These are phyloP conservation scores for Penicillium sp. DNA, from an alignment of 2,329 filamentous ascomycete species.

Conservation along the genomic window DNA sequence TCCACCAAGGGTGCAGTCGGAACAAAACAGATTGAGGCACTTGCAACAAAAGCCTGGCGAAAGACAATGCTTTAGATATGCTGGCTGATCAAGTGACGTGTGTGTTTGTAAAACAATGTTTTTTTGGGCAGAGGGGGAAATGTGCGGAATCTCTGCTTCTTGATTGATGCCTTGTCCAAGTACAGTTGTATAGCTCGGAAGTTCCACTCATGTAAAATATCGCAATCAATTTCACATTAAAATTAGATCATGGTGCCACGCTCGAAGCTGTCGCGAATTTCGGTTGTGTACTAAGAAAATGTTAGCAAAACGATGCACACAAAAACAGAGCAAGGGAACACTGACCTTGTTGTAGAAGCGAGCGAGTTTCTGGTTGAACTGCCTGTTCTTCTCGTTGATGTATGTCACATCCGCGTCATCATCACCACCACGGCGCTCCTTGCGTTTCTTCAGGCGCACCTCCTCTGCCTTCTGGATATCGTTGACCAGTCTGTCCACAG, in stretches of 20 bases:
- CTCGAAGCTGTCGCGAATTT: slow-evolving; percentile 97
- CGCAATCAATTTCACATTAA: slow-evolving; percentile 18
- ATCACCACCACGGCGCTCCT: slow-evolving; percentile 75
- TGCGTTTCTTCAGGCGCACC: slow-evolving; percentile 77
- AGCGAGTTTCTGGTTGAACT: slow-evolving; percentile 96
- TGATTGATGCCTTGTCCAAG: slow-evolving; percentile 2
- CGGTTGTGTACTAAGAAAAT: slow-evolving; percentile 70
- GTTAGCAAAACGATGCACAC: slow-evolving; percentile 18
- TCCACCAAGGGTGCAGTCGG: slow-evolving; percentile 73
- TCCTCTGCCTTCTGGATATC: slow-evolving; percentile 90
- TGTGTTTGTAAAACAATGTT: slow-evolving; percentile 4
- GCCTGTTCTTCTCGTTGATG: slow-evolving; percentile 99
- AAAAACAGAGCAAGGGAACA: slow-evolving; percentile 1
- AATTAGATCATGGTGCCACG: slow-evolving; percentile 87
- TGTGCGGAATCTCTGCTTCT: slow-evolving; percentile 6
- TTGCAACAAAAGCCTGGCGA: slow-evolving; percentile 83
- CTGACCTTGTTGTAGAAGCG: slow-evolving; percentile 89
- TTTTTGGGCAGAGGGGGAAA: slow-evolving; percentile 1
- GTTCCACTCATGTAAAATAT: slow-evolving; percentile 23
- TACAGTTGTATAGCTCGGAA: slow-evolving; percentile 4
- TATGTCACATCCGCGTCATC: slow-evolving; percentile 93
- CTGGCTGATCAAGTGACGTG: slow-evolving; percentile 1
- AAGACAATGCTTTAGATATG: slow-evolving; percentile 74
- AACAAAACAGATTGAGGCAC: slow-evolving; percentile 72
- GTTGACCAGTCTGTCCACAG: slow-evolving; percentile 80